Percentiles rank a stretch among this genome's conserved stretches.
Conservation (phyloP, 345 rosid genomes). For the Eucalyptus marginata region DNA sequence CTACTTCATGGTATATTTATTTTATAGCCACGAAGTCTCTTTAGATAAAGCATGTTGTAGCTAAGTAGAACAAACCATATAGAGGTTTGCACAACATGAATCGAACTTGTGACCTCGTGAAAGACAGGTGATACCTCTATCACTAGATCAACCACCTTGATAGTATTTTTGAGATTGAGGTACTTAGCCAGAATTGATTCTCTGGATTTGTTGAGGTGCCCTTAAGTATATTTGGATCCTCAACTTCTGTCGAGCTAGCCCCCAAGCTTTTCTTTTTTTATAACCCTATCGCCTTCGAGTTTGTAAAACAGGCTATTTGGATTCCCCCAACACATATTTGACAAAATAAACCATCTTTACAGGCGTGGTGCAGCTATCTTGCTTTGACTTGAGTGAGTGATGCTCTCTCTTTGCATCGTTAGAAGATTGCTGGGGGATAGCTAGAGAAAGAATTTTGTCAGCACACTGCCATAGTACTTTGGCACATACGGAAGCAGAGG, state of each 20-base stretch:
- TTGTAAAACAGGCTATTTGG: not conserved
- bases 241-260: not conserved
- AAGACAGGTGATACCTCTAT: not conserved
- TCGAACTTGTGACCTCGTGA: rapidly evolving
- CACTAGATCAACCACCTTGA: not conserved
- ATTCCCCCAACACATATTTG: not conserved
- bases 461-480: not conserved
- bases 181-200: not conserved
- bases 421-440: not conserved
- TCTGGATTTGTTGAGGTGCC: not conserved
- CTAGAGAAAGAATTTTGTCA: not conserved
- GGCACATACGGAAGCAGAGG: not conserved
- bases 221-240: not conserved
- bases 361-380: not conserved
- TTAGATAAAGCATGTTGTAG: too few species aligned
- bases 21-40: not conserved
- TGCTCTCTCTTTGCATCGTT: not conserved
- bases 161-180: not conserved
- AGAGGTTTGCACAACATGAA: not conserved
- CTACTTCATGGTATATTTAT: too few species aligned
- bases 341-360: not conserved
- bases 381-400: not conserved
- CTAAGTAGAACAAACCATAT: not conserved
- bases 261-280: not conserved
- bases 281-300: not conserved